Conservation (phyloP, 176 grass and related monocot genomes). For the Metroxylon sagu region DNA sequence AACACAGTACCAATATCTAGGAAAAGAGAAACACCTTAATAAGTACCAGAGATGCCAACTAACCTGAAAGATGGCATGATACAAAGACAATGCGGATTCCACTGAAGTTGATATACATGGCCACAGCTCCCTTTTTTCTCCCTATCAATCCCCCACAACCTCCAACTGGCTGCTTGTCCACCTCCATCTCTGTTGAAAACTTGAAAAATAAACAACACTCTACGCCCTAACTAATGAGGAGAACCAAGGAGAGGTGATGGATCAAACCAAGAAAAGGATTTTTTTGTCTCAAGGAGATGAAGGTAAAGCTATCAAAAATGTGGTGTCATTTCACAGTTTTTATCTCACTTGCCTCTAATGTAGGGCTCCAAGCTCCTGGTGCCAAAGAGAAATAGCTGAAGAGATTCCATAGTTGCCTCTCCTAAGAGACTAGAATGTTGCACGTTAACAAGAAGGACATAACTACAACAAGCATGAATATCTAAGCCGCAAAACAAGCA, state of each 20-base stretch:
- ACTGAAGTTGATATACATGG: constrained; percentile 45
- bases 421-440: constrained; percentile 31
- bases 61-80: constrained; percentile 65
- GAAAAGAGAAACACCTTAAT: too few relatives aligned
- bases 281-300: background rate
- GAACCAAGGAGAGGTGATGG: background rate
- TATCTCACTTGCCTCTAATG: constrained; percentile 24
- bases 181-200: constrained; percentile 30
- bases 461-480: too few relatives aligned
- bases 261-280: background rate
- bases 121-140: constrained; percentile 73
- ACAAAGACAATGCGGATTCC: constrained; percentile 52
- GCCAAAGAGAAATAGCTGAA: constrained; percentile 52
- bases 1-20: too few relatives aligned
- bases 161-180: constrained; percentile 35
- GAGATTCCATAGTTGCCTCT: constrained; percentile 49
- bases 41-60: background rate
- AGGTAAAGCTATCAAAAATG: background rate
- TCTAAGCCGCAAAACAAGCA: background rate
- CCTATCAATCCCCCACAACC: constrained; percentile 50
- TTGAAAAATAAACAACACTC: background rate
- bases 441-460: too few relatives aligned
- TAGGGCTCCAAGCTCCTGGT: constrained; percentile 31
- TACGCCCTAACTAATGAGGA: background rate
- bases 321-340: too few relatives aligned